phyloP scores from a whole-genome alignment of 1,139 yeast genomes.

The Scheffersomyces parashehatae region DNA sequence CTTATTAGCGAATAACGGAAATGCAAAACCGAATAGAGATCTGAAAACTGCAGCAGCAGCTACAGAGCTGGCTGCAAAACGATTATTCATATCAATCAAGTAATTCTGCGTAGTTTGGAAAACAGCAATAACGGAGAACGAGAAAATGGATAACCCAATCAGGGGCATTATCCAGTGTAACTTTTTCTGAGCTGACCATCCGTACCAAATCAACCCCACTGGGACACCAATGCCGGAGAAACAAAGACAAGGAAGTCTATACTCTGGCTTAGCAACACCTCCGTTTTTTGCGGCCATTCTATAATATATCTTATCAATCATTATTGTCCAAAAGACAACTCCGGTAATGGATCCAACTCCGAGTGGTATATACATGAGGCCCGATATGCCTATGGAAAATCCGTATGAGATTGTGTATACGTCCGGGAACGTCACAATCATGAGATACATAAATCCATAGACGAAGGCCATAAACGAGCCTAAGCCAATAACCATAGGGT shows the following conservation, averaged over 20 bases:
- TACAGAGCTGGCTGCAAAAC: conserved; percentile 59
- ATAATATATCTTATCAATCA: conserved; percentile 39
- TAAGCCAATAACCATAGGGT: conserved; percentile 62
- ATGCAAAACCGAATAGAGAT: conserved; percentile 56
- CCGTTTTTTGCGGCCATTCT: conserved; percentile 37
- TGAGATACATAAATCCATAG: conserved; percentile 42
- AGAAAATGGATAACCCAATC: conserved; percentile 56
- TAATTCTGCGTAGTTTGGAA: conserved; percentile 63
- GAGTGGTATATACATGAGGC: conserved; percentile 57
- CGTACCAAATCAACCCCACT: conserved; percentile 58
- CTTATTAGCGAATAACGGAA: conserved; percentile 48
- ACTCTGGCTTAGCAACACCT: conserved; percentile 61
- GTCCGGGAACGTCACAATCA: conserved; percentile 56
- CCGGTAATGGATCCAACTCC: conserved; percentile 55
- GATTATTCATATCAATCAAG: conserved; percentile 64
- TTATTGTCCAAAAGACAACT: conserved; percentile 42
- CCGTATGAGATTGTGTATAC: conserved; percentile 51
- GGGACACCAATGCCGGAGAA: conserved; percentile 50
- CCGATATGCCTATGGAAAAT: conserved; percentile 50
- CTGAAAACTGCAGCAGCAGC: conserved; percentile 67
- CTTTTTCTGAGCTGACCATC: conserved; percentile 59
- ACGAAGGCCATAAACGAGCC: conserved; percentile 49
- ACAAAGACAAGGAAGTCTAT: conserved; percentile 47
- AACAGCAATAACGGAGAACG: conserved; percentile 57
- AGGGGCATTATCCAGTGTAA: conserved; percentile 59